Percentiles rank a stretch among this genome's conserved stretches.
Conservation (phyloP, 345 rosid genomes). For the Eucalyptus cloeziana region DNA sequence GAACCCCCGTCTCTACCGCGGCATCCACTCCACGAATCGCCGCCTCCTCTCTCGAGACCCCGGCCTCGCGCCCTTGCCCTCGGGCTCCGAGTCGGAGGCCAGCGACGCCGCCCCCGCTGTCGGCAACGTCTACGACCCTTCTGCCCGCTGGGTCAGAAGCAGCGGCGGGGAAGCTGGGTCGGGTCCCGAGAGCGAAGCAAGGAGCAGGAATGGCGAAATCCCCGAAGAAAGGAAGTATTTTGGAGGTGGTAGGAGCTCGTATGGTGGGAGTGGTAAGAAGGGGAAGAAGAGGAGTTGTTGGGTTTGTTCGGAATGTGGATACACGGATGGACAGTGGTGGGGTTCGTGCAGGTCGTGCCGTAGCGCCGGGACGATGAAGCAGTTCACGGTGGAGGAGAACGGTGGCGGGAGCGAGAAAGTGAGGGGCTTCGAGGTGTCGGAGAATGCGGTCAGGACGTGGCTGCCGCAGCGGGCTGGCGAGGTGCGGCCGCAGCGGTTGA, state of each 20-base stretch:
- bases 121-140: background rate
- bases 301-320: constrained; percentile 79
- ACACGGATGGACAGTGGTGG: constrained; percentile 87
- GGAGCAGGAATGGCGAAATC: background rate
- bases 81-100: background rate
- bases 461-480: constrained; percentile 33
- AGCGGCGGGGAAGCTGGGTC: background rate
- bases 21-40: background rate
- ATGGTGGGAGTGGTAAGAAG: constrained; percentile 13
- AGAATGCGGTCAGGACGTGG: constrained; percentile 45
- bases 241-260: background rate
- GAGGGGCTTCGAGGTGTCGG: constrained; percentile 23
- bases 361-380: constrained; percentile 45
- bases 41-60: background rate
- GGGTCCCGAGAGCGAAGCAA: background rate
- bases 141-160: background rate
- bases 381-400: constrained; percentile 19
- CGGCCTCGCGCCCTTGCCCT: background rate
- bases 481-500: constrained; percentile 38
- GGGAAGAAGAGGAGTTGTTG: constrained; percentile 25
- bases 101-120: background rate
- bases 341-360: constrained; percentile 57
- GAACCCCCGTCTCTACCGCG: background rate
- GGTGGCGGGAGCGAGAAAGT: constrained; percentile 8
- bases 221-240: background rate